phyloP scores from a whole-genome alignment of 805 yeast species.

The Pichia scutulata region DNA sequence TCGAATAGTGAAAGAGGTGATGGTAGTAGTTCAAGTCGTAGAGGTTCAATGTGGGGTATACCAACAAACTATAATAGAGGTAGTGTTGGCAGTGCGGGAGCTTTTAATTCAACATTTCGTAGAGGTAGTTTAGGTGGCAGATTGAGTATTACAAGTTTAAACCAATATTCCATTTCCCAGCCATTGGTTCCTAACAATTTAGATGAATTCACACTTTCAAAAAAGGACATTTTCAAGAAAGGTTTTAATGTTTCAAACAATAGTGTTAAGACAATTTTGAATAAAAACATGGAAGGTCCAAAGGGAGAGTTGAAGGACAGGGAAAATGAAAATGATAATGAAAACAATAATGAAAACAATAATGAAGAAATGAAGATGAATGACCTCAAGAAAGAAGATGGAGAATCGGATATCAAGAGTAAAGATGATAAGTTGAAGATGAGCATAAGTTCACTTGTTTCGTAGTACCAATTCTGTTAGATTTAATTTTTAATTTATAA shows the following conservation, averaged over 20 bases:
- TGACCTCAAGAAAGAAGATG: neutral
- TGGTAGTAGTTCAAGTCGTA: conserved; percentile 5
- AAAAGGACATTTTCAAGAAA: conserved; percentile 22
- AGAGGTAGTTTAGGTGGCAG: conserved; percentile 7
- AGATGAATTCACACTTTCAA: conserved; percentile 1
- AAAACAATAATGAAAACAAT: neutral
- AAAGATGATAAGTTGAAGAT: conserved; percentile 8
- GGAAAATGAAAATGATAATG: neutral
- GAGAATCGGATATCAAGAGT: neutral
- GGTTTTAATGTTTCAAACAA: conserved; percentile 19
- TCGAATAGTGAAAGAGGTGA: conserved; percentile 2
- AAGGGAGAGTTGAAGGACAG: conserved; percentile 1
- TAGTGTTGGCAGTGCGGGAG: conserved; percentile 4
- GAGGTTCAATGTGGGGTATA: conserved; percentile 11
- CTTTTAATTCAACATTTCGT: neutral
- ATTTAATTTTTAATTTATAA: neutral
- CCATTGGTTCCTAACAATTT: neutral
- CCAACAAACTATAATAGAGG: neutral
- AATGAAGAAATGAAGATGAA: too few relatives aligned
- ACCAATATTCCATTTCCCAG: conserved; percentile 11
- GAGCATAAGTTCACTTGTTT: conserved; percentile 12
- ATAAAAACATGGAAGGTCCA: neutral
- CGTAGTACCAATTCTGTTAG: neutral
- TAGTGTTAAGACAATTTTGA: neutral
- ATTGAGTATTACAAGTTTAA: conserved; percentile 11